phyloP scores from a whole-genome alignment of 2,329 filamentous ascomycete genomes.

The Dactylella cylindrospora region DNA sequence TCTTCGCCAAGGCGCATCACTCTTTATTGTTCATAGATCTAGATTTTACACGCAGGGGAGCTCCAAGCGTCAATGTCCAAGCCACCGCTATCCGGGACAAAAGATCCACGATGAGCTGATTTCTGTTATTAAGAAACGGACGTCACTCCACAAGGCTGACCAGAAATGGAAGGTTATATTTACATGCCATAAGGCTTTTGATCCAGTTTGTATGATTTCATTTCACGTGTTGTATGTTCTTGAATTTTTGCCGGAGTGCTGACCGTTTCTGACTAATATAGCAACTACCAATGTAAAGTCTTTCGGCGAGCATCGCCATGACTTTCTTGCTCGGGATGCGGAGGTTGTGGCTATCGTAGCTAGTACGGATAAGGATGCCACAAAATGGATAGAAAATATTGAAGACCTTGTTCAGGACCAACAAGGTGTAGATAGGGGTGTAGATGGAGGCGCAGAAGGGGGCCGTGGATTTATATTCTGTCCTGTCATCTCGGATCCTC shows the following conservation, averaged over 20 bases:
- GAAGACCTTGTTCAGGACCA: neutral
- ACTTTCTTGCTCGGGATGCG: slow-evolving; percentile 22
- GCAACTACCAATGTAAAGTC: slow-evolving; percentile 38
- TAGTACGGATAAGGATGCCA: slow-evolving; percentile 2
- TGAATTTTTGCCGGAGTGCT: neutral
- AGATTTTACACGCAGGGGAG: no score
- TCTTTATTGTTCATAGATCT: no score
- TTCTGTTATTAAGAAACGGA: slow-evolving; percentile 12
- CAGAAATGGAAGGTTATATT: slow-evolving; percentile 29
- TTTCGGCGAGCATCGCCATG: slow-evolving; percentile 22
- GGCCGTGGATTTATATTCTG: no score
- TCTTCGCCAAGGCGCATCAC: no score
- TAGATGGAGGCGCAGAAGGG: no score
- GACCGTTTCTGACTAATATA: slow-evolving; percentile 1
- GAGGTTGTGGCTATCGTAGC: slow-evolving; percentile 24
- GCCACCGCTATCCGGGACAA: slow-evolving; percentile 21
- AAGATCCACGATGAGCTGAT: slow-evolving; percentile 20
- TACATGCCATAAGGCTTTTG: slow-evolving; percentile 17
- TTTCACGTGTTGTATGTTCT: neutral
- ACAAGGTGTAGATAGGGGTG: neutral
- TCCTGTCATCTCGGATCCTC: slow-evolving; percentile 25
- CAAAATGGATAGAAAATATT: slow-evolving; percentile 30
- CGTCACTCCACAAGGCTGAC: neutral
- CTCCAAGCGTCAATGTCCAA: no score
- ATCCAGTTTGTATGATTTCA: slow-evolving; percentile 40